A percentile compares a stretch with the other conserved stretches of the same genome.
Conservation (phyloP, 495 filamentous ascomycete species). For the Penicillium bialowiezense region DNA sequence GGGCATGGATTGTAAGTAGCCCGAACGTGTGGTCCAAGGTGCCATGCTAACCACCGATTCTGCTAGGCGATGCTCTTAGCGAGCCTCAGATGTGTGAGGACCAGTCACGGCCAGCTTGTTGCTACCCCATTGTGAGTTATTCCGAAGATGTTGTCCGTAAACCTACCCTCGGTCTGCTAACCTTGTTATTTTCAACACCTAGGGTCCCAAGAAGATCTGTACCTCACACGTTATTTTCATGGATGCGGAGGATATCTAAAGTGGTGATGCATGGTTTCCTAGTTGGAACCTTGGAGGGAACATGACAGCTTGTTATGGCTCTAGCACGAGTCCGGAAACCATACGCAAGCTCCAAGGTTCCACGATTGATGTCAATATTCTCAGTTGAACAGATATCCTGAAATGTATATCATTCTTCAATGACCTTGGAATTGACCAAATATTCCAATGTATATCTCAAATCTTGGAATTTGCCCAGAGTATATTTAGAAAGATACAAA, state of each 20-base stretch:
- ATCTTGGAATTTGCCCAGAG: too few relatives aligned
- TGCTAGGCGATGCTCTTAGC: slow-evolving; percentile 10
- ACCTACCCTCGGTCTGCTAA: not conserved
- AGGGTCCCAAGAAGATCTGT: slow-evolving; percentile 32
- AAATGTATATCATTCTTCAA: slow-evolving; percentile 7
- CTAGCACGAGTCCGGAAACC: too few relatives aligned
- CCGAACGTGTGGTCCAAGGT: not conserved
- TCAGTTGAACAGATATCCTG: slow-evolving; percentile 9
- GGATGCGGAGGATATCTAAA: slow-evolving; percentile 19
- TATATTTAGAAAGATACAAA: too few relatives aligned
- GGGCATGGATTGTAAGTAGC: slow-evolving; percentile 28
- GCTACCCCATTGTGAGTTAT: slow-evolving; percentile 18
- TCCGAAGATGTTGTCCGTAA: not conserved
- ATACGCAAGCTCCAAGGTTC: too few relatives aligned
- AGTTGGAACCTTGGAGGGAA: not conserved
- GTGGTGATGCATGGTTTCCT: not conserved
- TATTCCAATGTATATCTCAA: too few relatives aligned
- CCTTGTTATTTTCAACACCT: not conserved
- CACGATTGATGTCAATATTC: slow-evolving; percentile 17
- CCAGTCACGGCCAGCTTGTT: slow-evolving; percentile 28
- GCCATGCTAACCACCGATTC: not conserved
- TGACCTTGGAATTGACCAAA: too few relatives aligned
- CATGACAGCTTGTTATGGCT: not conserved
- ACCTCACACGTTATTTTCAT: slow-evolving; percentile 26
- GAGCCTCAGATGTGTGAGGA: slow-evolving; percentile 28